Base-by-base conservation (phyloP, 2,329 filamentous ascomycete species). In the Trichoderma sp. region DNA sequence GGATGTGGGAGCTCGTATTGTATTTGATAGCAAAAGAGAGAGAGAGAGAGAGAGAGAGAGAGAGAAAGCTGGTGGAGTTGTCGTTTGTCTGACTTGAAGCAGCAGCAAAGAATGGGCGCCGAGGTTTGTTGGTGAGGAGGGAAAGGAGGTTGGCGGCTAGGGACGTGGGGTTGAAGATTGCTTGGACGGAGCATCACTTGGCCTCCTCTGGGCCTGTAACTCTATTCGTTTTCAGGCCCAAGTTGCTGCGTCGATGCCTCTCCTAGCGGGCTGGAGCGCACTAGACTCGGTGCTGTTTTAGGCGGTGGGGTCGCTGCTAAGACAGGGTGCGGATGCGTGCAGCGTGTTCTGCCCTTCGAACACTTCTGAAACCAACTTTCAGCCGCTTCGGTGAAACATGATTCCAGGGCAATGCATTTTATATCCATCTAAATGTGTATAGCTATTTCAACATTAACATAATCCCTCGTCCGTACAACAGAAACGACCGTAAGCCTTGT, bases 131-230 rank as follows among this genome's bases (percentile, higher is more conserved):
- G 24, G 16, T 7, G 30, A 34, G 55, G 55, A 69, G 37, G 55
- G 63, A 61, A 56, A 69, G 66, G 68, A 59, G 60, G 34, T 32
- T 34, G 49, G 66, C 49, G 66, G 59, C 59, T 55, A 59, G 59
- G 55, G 68, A 69, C 60, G 68, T 69, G 68, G 68, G 60, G 68
- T 69, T 66, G 56, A 43, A 66, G 56, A 30, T 34, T 43, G 28
- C 43, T 28, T 26, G 52, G 52, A 32, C 46, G 52, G 52, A 55
- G 51, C 49, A 51, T 39, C 24, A 32, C 24, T 58, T 11, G 26
- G 30, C 16, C n/a, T 18, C 32, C n/a, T 18, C 32, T 18, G 21
- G 59, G 30, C 46, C 46, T 63, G 59, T 63, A 63, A 63, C 59
- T 63, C 59, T 24, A 39, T 59, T 59, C n/a, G 55, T 59, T 59